Base-by-base conservation (phyloP, 2,329 filamentous ascomycete genomes). In the Ascochyta pisi region DNA sequence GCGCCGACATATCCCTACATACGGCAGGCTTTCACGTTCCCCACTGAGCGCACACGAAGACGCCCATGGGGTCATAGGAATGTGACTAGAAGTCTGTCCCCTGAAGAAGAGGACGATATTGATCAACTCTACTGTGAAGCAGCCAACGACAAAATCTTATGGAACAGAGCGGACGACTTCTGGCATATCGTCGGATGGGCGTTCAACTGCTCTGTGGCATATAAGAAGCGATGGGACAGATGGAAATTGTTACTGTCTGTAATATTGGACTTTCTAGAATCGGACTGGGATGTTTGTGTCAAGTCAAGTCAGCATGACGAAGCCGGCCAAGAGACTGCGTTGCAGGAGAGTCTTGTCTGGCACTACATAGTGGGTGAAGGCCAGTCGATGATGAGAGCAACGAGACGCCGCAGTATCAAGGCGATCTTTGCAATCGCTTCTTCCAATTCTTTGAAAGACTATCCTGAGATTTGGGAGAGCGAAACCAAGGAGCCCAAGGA, bases 101-200 rank as follows among this genome's bases (percentile, higher is more conserved):
- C 70, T 6, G 66, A 63, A 8, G 62, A 69, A 6, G 77, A 76
- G 22, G 71, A 76, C 19, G 78, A 77, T 15, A 78, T 82, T 37
- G 67, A 73, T 41, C 63, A 60, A 13, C 61, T 73, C 26, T 60
- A 54, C 1, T 82, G 84, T 3, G 79, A 80, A 0, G 83, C 78
- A 9, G 87, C 88, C 1, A 84, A 85, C 46, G 79, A 83, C 13
- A 82, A 86, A 39, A 88, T 89, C 27, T 61, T 97, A 1, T 96
- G 90, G 86, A 79, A 78, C 15, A 84, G 85, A n/a, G 90, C 89
- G 0, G 87, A 90, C 58, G 91, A 96, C 70, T 96, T 98, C 67
- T 99, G 95, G 92, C 84, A 87, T 38, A 85, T 91, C 0, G 83
- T 95, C 0, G 95, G 94, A 3, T 98, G 95, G 95, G 89, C 91